Evolutionary conservation across 1,284 basidiomycete species (phyloP), one percentile per base, ranked within the genome.

Genomic region (Vanrija sp.): DNA sequence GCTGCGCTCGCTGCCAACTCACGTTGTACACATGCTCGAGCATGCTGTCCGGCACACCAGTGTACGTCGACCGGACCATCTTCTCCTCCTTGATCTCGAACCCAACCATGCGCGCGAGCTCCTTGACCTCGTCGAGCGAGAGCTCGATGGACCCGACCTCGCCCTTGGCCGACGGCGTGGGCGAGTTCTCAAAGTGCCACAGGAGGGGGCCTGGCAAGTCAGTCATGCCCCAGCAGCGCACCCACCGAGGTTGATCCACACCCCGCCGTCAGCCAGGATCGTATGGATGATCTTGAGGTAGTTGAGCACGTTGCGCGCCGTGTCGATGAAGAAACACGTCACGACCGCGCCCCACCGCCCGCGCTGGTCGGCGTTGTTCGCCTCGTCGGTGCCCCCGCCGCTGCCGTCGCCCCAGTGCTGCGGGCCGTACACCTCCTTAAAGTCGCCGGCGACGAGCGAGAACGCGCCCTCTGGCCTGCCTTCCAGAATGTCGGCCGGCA

Each of bases 271-370:
- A 3, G 85, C 84, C 10, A 96, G 81, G 28, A 93, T 84, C 4
- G 80, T 79, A 71, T 92, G 85, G 46, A 96, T 88, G 52, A 88
- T 85, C 38, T 86, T 83, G 16, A 96, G 81, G 67, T 94, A 96
- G 63, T 89, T 88, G n/a, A 94, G 83, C 39, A 96, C 84, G 68
- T 94, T 94, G 66, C 92, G 89, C 0, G 92, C 91, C 6, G 94
- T 98, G 70, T 98, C 95, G 62, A 98, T 88, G 78, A 98, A 98
- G 82, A 97, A 98, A 74, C 92, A 98, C 0, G 95, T 98, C 58
- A 96, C 76, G 12, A 98, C 83, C 0, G 88, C 89, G 64, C 94
- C 85, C 91, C 91, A 98, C 60, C 85, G 76, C 15, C 85, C 88
- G 18, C 81, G 75, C 51, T 92, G 88, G 8, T 74, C 69, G 14